These are phyloP conservation scores for Inga laurina DNA, from an alignment of 306 rosid species.

Conservation along the genomic window DNA sequence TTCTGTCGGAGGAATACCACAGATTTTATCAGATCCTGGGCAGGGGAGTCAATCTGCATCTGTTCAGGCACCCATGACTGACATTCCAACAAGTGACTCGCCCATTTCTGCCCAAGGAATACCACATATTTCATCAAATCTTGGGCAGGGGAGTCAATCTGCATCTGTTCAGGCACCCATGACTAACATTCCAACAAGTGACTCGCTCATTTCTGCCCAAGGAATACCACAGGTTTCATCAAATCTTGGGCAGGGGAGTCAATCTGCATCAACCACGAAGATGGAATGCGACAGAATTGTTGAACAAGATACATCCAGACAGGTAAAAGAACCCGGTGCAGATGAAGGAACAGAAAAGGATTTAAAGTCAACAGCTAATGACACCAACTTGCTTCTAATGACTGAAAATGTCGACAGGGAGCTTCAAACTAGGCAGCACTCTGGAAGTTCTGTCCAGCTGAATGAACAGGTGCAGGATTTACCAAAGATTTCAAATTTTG, in stretches of 20 bases:
- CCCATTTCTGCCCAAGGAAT: slow-evolving; percentile 26
- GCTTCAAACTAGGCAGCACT: slow-evolving; percentile 33
- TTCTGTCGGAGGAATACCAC: slow-evolving; percentile 30
- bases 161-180: background rate
- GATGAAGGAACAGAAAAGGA: background rate
- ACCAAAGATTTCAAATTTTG: background rate
- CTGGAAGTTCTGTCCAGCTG: background rate
- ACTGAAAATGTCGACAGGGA: slow-evolving; percentile 7
- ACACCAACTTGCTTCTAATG: slow-evolving; percentile 8
- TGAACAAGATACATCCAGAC: background rate
- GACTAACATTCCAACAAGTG: slow-evolving; percentile 22
- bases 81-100: slow-evolving; percentile 12
- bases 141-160: slow-evolving; percentile 19
- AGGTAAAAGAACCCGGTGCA: background rate
- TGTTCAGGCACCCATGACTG: slow-evolving; percentile 10
- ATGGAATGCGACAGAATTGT: background rate
- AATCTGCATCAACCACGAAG: slow-evolving; percentile 4
- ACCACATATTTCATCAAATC: background rate
- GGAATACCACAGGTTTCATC: slow-evolving; percentile 19
- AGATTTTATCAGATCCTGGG: background rate
- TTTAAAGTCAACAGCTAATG: slow-evolving; percentile 34
- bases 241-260: slow-evolving; percentile 16
- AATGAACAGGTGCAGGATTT: slow-evolving; percentile 14
- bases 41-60: slow-evolving; percentile 11
- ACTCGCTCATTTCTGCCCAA: slow-evolving; percentile 3